Conservation (phyloP, 495 filamentous ascomycete genomes). For the Xylaria sp. region DNA sequence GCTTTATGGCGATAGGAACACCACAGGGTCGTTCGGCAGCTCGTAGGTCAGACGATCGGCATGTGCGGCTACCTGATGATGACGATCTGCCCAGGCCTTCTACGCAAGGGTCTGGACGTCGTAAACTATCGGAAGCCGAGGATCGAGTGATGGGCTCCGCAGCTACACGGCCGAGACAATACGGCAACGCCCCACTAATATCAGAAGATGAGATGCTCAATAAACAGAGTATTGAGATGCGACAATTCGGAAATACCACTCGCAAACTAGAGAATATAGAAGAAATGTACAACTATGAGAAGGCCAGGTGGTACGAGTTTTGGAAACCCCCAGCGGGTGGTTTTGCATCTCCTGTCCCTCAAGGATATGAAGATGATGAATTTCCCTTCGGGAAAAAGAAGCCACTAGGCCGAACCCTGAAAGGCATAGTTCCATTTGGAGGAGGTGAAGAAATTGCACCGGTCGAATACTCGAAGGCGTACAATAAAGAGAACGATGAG, state of each 20-base stretch:
- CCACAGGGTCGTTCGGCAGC: slow-evolving; percentile 31
- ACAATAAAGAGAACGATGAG: slow-evolving; percentile 66
- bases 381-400: slow-evolving; percentile 52
- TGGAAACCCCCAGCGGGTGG: slow-evolving; percentile 61
- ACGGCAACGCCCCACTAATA: slow-evolving; percentile 42
- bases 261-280: slow-evolving; percentile 52
- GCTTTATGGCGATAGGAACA: slow-evolving; percentile 53
- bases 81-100: slow-evolving; percentile 40
- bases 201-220: slow-evolving; percentile 46
- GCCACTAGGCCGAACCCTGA: slow-evolving; percentile 53
- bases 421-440: slow-evolving; percentile 49
- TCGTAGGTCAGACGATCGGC: slow-evolving; percentile 39
- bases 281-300: slow-evolving; percentile 50
- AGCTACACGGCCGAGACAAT: slow-evolving; percentile 38
- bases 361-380: slow-evolving; percentile 51
- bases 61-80: slow-evolving; percentile 35
- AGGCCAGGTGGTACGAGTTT: slow-evolving; percentile 59
- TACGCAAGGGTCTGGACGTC: slow-evolving; percentile 32
- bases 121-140: slow-evolving; percentile 28
- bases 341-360: slow-evolving; percentile 60
- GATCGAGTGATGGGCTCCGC: slow-evolving; percentile 39
- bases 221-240: slow-evolving; percentile 40
- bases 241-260: slow-evolving; percentile 50
- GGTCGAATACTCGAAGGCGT: slow-evolving; percentile 74
- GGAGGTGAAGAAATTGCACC: slow-evolving; percentile 42